Conservation (phyloP, 1,139 yeast genomes). For the Kluyveromyces sp. region DNA sequence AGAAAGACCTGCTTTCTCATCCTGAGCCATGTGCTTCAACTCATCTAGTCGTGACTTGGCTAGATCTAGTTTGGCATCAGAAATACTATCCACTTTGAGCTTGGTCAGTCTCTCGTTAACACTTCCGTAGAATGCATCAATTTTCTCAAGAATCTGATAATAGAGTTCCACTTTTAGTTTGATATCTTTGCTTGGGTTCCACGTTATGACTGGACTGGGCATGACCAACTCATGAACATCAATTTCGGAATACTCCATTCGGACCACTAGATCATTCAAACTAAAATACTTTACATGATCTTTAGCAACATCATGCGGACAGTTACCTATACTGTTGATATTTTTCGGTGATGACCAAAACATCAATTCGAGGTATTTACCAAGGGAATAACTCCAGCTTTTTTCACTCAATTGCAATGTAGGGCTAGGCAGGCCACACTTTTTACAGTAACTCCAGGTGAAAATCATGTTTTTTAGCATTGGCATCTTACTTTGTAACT, state of each 20-base stretch:
- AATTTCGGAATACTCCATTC: conserved; percentile 69
- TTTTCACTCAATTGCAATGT: conserved; percentile 80
- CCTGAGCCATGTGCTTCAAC: conserved; percentile 46
- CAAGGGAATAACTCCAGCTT: conserved; percentile 86
- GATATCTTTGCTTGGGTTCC: conserved; percentile 69
- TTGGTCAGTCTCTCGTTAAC: conserved; percentile 64
- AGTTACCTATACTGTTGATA: conserved; percentile 46
- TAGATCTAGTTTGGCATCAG: conserved; percentile 62
- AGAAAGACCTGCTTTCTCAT: conserved; percentile 45
- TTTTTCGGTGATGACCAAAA: conserved; percentile 60
- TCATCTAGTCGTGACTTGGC: conserved; percentile 56
- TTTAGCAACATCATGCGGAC: conserved; percentile 72
- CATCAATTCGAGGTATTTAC: conserved; percentile 79
- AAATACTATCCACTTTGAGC: conserved; percentile 71
- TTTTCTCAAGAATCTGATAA: conserved; percentile 46
- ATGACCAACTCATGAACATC: conserved; percentile 72
- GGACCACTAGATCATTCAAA: conserved; percentile 67
- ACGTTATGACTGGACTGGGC: conserved; percentile 65
- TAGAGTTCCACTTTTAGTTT: conserved; percentile 60
- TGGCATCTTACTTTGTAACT: conserved; percentile 47
- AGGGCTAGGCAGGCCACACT: conserved; percentile 71
- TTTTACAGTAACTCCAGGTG: conserved; percentile 89
- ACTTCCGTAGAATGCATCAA: conserved; percentile 61
- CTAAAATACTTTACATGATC: conserved; percentile 84
- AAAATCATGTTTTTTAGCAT: conserved; percentile 62